Evolutionary conservation across 2,329 filamentous ascomycete genomes (phyloP), one percentile per base, ranked within the genome.

Genomic region (Tetracladium maxilliforme): DNA sequence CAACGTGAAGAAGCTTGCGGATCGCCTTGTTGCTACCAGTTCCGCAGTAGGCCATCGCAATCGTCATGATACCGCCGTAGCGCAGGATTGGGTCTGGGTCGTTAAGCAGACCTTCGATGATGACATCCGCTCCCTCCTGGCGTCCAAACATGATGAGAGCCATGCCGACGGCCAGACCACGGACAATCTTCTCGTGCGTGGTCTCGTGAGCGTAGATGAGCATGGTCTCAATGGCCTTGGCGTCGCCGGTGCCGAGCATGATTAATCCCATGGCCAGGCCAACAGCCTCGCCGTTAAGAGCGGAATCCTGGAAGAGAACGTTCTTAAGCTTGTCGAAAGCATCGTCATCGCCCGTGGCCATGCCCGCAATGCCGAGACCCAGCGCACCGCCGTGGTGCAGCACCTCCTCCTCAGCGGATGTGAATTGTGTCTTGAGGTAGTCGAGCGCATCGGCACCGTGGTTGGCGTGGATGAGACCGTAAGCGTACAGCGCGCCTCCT

Each of bases 11-110:
- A 16, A 98, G 66, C 54, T 90, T 92, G 27, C 92, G 78, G 25
- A 98, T 90, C 14, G 92, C 90, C 63, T 95, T 95, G 64, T 98
- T 98, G 67, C 86, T 94, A 37, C 87, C 82, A 20, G 82, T 94
- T 30, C 90, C 90, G 46, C 87, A 94, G 58, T 98, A 98, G 11
- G 90, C 90, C 47, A 98, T 64, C 25, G 90, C 90, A 30, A 98
- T 82, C n/a, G 90, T 93, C 72, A 98, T 83, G 50, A 98, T 93
- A 59, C 90, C 90, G 48, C 90, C 90, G 40, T 98, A 98, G 37
- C 90, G 74, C 32, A 98, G 64, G 6, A 83, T 87, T 38, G 90
- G 83, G 46, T 98, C 87, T 2, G 90, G 81, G 40, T 98, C 90
- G 35, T 83, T 84, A 18, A 98, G 66, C 3, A 98, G 72, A 23